phyloP scores from a whole-genome alignment of 192 early-diverging fungal genomes.

The Gigaspora rosea region DNA sequence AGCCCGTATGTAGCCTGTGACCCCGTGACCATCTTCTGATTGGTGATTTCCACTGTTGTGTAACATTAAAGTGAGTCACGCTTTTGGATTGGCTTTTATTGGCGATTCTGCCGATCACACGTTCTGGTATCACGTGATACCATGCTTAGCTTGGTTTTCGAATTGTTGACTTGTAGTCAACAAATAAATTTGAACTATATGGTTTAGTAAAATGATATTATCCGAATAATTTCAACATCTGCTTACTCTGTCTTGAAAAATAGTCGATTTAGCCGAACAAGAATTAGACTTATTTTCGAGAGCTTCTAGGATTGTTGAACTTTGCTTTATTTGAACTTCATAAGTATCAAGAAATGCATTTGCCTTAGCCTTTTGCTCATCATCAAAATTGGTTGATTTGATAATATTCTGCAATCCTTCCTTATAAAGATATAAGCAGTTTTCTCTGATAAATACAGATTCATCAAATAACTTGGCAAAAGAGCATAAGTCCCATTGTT shows the following conservation, averaged over 20 bases:
- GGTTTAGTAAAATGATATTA: too few relatives aligned
- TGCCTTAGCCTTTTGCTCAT: constrained; percentile 2
- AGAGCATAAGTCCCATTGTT: neutral
- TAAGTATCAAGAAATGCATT: constrained; percentile 4
- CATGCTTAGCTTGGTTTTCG: too few relatives aligned
- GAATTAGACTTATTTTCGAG: neutral
- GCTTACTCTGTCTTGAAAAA: neutral
- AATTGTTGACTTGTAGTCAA: too few relatives aligned
- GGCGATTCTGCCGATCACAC: too few relatives aligned
- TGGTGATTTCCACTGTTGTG: too few relatives aligned
- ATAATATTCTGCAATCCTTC: constrained; percentile 9
- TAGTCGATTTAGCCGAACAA: neutral
- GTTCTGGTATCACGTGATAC: too few relatives aligned
- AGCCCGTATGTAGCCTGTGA: too few relatives aligned
- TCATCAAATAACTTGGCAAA: neutral
- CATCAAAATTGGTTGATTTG: neutral
- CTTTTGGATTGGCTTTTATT: too few relatives aligned
- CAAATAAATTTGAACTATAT: too few relatives aligned
- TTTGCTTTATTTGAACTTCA: neutral
- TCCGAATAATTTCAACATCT: neutral
- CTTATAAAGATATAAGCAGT: constrained; percentile 14
- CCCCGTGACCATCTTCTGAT: too few relatives aligned
- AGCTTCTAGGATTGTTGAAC: neutral
- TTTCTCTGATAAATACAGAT: neutral
- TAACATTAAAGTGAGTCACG: too few relatives aligned